These are phyloP conservation scores for Flaveria trinervia DNA, from an alignment of 129 eudicot species.

Conservation along the genomic window DNA sequence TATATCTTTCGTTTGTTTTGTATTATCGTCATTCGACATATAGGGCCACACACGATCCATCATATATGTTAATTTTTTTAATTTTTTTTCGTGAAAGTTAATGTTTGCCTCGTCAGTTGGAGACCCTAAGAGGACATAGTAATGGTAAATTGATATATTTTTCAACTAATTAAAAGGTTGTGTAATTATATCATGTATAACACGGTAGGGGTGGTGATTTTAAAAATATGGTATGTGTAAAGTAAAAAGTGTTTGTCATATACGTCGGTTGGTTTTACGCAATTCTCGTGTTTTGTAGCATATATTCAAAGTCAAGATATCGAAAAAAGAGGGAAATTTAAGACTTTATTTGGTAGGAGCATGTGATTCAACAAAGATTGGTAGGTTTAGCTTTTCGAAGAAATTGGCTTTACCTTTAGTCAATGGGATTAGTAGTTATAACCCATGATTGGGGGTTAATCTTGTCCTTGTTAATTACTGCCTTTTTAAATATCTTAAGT, in stretches of 20 bases:
- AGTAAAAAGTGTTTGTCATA: not conserved
- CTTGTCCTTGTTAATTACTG: constrained; percentile 17
- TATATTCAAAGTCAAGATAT: constrained; percentile 12
- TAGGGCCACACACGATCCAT: not conserved
- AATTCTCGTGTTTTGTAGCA: constrained; percentile 3
- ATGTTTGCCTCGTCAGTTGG: not conserved
- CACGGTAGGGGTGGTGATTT: too few species aligned
- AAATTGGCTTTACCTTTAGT: constrained; percentile 20
- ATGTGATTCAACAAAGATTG: constrained; percentile 25
- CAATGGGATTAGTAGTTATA: constrained; percentile 27
- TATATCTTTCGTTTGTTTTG: constrained; percentile 21
- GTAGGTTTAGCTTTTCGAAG: constrained; percentile 26
- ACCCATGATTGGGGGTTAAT: constrained; percentile 40
- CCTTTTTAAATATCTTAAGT: not conserved
- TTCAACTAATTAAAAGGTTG: too few species aligned
- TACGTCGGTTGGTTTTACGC: not conserved
- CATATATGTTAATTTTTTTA: not conserved
- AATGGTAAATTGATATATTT: too few species aligned
- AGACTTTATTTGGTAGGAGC: constrained; percentile 16
- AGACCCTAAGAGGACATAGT: too few species aligned
- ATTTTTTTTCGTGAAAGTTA: not conserved
- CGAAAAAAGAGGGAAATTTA: not conserved
- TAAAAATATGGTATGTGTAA: not conserved
- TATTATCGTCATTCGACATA: constrained; percentile 9
- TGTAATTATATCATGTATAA: too few species aligned